Evolutionary conservation across 495 filamentous ascomycete genomes (phyloP).

Genomic region (Aspergillus carlsbadensis): DNA sequence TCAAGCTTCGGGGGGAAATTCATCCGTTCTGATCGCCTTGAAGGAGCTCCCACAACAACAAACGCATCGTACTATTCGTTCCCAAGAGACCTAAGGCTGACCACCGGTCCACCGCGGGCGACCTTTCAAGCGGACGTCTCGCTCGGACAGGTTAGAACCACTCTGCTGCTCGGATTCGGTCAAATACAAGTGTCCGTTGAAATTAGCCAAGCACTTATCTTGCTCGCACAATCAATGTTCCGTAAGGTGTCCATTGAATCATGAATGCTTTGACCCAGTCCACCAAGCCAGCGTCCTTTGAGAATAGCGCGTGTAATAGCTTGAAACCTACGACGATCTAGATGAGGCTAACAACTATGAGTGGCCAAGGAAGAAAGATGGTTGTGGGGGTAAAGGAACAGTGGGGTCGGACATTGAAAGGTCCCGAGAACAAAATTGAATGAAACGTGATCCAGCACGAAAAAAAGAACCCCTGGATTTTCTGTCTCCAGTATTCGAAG

Average conservation of each 20-base stretch:
- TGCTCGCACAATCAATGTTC: no score
- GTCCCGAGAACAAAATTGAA: not conserved
- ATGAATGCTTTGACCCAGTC: not conserved
- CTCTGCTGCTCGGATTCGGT: no score
- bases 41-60: no score
- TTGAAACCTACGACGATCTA: not conserved
- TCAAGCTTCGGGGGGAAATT: not conserved
- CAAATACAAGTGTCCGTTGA: no score
- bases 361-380: not conserved
- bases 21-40: no score
- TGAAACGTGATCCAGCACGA: not conserved
- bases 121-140: not conserved
- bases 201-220: no score
- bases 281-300: not conserved
- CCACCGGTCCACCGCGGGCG: not conserved
- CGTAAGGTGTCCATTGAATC: not conserved
- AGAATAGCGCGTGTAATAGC: not conserved
- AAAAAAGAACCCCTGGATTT: slow-evolving; percentile 11
- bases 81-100: no score
- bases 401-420: not conserved
- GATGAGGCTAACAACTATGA: not conserved
- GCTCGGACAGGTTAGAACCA: not conserved
- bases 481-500: not conserved
- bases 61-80: no score
- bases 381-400: not conserved